These are phyloP conservation scores for Arthrobotrys sinensis DNA, from an alignment of 2,329 filamentous ascomycete species.

Conservation along the genomic window DNA sequence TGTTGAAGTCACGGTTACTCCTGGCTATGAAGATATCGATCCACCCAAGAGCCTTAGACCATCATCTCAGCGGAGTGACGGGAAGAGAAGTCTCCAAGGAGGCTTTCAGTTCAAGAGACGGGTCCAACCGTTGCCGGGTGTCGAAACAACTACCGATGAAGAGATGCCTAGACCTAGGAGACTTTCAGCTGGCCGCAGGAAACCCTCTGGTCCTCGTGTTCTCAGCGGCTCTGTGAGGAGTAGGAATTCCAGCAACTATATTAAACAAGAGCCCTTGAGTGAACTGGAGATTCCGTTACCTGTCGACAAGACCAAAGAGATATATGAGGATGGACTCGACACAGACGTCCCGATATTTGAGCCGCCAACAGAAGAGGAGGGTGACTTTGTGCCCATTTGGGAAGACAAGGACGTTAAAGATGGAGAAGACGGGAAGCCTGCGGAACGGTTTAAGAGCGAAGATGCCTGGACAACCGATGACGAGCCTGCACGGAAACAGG, in stretches of 20 bases:
- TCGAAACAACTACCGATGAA: slow-evolving; percentile 55
- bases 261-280: slow-evolving; percentile 55
- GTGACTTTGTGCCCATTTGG: slow-evolving; percentile 52
- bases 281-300: slow-evolving; percentile 42
- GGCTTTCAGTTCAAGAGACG: slow-evolving; percentile 55
- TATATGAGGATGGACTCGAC: slow-evolving; percentile 47
- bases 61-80: slow-evolving; percentile 45
- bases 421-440: slow-evolving; percentile 29
- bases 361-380: slow-evolving; percentile 32
- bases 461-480: slow-evolving; percentile 57
- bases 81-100: slow-evolving; percentile 44
- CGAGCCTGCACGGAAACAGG: slow-evolving; percentile 24
- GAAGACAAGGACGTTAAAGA: slow-evolving; percentile 50
- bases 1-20: slow-evolving; percentile 77
- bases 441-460: slow-evolving; percentile 38
- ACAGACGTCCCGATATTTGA: slow-evolving; percentile 48
- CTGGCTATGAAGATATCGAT: slow-evolving; percentile 54
- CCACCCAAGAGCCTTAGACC: slow-evolving; percentile 31
- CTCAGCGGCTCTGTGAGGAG: slow-evolving; percentile 43
- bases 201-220: slow-evolving; percentile 39
- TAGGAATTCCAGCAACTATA: slow-evolving; percentile 43
- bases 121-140: slow-evolving; percentile 38
- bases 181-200: slow-evolving; percentile 27
- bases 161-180: slow-evolving; percentile 51
- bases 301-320: slow-evolving; percentile 34